These are phyloP conservation scores for Paecilomyces fulvus DNA, from an alignment of 2,329 filamentous ascomycete genomes.

Conservation along the genomic window DNA sequence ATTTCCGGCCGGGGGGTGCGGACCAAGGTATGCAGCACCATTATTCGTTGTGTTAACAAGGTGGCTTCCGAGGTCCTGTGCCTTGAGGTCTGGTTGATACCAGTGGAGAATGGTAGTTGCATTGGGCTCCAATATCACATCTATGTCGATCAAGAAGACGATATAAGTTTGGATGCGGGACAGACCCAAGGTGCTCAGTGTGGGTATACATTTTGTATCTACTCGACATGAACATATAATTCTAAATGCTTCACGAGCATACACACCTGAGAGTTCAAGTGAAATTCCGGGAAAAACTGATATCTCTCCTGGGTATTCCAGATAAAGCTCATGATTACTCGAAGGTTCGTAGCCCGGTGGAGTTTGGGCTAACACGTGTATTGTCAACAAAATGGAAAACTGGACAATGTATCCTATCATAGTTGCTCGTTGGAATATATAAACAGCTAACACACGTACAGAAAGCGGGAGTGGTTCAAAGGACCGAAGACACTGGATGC, in stretches of 20 bases:
- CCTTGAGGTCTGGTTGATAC: slow-evolving; percentile 15
- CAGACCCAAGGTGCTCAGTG: slow-evolving; percentile 10
- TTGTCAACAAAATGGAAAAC: not conserved
- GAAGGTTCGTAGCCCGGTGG: not conserved
- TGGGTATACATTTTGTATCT: slow-evolving; percentile 9
- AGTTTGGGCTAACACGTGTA: not conserved
- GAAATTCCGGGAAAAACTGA: not conserved
- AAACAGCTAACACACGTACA: no score
- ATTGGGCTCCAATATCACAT: slow-evolving; percentile 11
- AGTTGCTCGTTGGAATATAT: not conserved
- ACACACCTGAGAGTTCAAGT: not conserved
- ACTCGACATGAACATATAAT: not conserved
- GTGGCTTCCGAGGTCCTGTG: not conserved
- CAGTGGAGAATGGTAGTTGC: slow-evolving; percentile 17
- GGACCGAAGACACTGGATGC: no score
- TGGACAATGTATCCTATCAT: not conserved
- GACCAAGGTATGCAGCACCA: slow-evolving; percentile 18
- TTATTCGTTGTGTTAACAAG: not conserved
- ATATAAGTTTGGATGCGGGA: slow-evolving; percentile 9
- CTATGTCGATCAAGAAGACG: slow-evolving; percentile 17
- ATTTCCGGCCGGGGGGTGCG: slow-evolving; percentile 16
- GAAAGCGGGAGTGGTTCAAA: no score
- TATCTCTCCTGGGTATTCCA: not conserved
- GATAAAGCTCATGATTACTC: not conserved
- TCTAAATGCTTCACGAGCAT: not conserved